Conservation (phyloP, 768 basidiomycete species). For the Coprinellus aureogranulatus region DNA sequence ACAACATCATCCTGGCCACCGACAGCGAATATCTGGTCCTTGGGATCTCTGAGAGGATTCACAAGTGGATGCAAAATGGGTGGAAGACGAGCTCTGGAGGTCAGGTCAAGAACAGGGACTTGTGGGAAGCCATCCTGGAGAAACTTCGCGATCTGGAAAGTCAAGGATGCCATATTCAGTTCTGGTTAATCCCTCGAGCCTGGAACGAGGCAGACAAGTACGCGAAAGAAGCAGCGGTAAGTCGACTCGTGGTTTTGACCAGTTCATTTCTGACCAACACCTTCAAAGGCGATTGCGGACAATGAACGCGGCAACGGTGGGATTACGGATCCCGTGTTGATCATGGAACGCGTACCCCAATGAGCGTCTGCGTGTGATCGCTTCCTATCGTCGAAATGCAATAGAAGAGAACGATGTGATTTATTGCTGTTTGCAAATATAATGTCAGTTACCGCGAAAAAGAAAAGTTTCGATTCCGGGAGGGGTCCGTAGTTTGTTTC, state of each 20-base stretch:
- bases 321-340: neutral
- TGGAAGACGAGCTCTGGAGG: slow-evolving; percentile 8
- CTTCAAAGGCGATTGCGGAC: neutral
- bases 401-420: no score
- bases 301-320: neutral
- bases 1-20: slow-evolving; percentile 7
- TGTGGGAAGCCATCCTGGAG: neutral
- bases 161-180: slow-evolving; percentile 4
- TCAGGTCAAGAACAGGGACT: slow-evolving; percentile 4
- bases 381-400: no score
- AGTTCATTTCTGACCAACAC: neutral
- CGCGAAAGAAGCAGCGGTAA: slow-evolving; percentile 7
- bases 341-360: neutral
- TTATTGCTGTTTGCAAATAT: no score
- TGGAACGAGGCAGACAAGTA: slow-evolving; percentile 7
- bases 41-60: slow-evolving; percentile 10
- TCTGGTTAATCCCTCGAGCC: slow-evolving; percentile 2
- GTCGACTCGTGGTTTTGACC: neutral
- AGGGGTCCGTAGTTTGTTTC: no score
- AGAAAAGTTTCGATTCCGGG: no score
- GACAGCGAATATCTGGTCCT: slow-evolving; percentile 11
- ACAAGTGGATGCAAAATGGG: slow-evolving; percentile 7
- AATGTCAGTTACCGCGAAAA: no score
- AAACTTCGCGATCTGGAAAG: neutral
- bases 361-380: no score